These are phyloP conservation scores for Prototheca cutis DNA, from an alignment of 163 green algal species.

Conservation along the genomic window DNA sequence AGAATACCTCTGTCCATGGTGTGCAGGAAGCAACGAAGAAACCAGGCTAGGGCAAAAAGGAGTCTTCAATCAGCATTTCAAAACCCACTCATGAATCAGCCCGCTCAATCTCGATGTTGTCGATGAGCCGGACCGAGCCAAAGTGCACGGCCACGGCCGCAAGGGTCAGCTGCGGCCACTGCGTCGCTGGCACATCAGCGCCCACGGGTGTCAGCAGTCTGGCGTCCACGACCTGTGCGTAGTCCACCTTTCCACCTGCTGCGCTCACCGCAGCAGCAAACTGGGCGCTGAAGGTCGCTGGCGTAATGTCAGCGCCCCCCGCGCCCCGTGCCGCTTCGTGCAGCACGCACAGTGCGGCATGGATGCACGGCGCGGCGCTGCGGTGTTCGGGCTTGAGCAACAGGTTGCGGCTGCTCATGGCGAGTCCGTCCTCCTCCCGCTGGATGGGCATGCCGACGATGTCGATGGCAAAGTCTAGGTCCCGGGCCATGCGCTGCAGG, in stretches of 20 bases:
- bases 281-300: conserved; percentile 13
- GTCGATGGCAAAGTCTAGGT: conserved; percentile 70
- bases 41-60: too few species aligned
- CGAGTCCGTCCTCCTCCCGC: conserved; percentile 70
- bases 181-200: conserved; percentile 2
- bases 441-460: conserved; percentile 67
- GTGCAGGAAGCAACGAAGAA: too few species aligned
- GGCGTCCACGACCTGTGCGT: conserved; percentile 66
- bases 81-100: too few species aligned
- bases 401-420: conserved; percentile 83
- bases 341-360: conserved; percentile 28
- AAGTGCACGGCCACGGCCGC: conserved; percentile 68
- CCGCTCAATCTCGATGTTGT: conserved; percentile 62
- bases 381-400: conserved; percentile 52
- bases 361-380: conserved; percentile 40
- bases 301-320: too few species aligned
- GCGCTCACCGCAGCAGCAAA: conserved; percentile 27
- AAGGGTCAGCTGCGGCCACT: conserved; percentile 28
- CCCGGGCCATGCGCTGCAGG: conserved; percentile 39
- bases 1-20: too few species aligned
- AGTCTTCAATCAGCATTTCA: too few species aligned
- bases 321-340: background rate
- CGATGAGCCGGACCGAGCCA: conserved; percentile 70
- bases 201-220: conserved; percentile 36
- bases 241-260: conserved; percentile 60